These are phyloP conservation scores for Verticillium albo-atrum DNA, from an alignment of 2,329 filamentous ascomycete species.

Conservation along the genomic window DNA sequence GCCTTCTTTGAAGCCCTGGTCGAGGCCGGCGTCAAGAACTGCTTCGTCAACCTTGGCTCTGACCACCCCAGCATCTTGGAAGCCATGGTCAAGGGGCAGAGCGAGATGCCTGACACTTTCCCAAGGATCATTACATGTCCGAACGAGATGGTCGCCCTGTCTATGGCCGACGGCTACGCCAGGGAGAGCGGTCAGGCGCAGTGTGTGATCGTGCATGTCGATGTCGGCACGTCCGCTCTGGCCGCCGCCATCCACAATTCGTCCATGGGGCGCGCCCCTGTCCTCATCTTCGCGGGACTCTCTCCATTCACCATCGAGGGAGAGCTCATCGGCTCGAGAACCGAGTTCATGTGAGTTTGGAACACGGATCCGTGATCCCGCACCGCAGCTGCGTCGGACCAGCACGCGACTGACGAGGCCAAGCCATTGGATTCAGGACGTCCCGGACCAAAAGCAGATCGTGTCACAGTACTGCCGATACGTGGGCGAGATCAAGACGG, in stretches of 20 bases:
- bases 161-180: constrained; percentile 79
- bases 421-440: constrained; percentile 75
- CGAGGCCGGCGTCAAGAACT: constrained; percentile 29
- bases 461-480: constrained; percentile 84
- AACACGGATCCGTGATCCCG: too few species aligned
- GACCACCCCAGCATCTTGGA: constrained; percentile 76
- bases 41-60: constrained; percentile 63
- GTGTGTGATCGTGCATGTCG: constrained; percentile 75
- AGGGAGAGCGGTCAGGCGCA: constrained; percentile 68
- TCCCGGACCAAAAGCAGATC: constrained; percentile 77
- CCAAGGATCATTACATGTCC: constrained; percentile 75
- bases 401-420: too few species aligned
- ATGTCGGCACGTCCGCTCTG: constrained; percentile 76
- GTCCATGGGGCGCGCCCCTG: constrained; percentile 67
- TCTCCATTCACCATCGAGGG: constrained; percentile 75
- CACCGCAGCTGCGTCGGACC: too few species aligned
- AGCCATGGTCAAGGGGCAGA: constrained; percentile 73
- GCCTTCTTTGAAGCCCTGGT: constrained; percentile 56
- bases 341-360: constrained; percentile 61
- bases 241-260: constrained; percentile 78
- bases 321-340: constrained; percentile 71
- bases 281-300: constrained; percentile 74
- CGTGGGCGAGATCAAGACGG: constrained; percentile 75
- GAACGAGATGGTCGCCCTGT: constrained; percentile 83
- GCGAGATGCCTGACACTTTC: constrained; percentile 59